phyloP scores from a whole-genome alignment of 2,329 filamentous ascomycete species.

The Chaetomium sp. region DNA sequence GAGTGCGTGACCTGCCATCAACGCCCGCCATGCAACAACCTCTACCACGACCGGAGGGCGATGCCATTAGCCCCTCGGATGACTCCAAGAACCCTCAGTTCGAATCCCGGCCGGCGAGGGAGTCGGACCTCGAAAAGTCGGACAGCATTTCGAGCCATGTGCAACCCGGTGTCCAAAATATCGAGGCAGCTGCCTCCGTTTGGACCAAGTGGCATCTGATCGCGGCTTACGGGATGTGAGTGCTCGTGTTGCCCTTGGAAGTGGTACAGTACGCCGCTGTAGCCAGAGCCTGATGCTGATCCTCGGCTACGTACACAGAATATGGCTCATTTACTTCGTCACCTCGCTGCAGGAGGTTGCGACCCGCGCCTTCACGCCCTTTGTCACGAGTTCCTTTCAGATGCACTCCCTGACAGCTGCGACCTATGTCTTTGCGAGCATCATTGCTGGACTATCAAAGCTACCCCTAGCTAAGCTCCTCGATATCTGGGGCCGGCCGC shows the following conservation, averaged over 20 bases:
- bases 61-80: neutral
- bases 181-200: slow-evolving; percentile 26
- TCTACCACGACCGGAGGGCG: neutral
- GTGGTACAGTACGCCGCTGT: too few species aligned
- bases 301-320: too few species aligned
- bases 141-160: slow-evolving; percentile 11
- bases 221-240: slow-evolving; percentile 31
- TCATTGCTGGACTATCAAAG: too few species aligned
- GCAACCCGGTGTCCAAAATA: slow-evolving; percentile 25
- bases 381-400: too few species aligned
- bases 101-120: neutral
- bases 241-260: slow-evolving; percentile 51
- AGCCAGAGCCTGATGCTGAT: too few species aligned
- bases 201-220: slow-evolving; percentile 27
- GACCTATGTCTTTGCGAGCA: too few species aligned
- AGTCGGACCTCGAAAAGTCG: slow-evolving; percentile 13
- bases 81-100: neutral
- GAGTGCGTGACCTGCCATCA: neutral
- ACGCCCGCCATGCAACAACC: neutral
- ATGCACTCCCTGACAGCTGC: too few species aligned
- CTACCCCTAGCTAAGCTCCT: slow-evolving; percentile 68
- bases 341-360: too few species aligned
- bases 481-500: slow-evolving; percentile 67
- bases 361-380: too few species aligned
- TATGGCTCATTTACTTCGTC: too few species aligned